Evolutionary conservation across 805 yeast genomes (phyloP), one percentile per base, ranked within the genome.

Genomic region (Metschnikowia matae): DNA sequence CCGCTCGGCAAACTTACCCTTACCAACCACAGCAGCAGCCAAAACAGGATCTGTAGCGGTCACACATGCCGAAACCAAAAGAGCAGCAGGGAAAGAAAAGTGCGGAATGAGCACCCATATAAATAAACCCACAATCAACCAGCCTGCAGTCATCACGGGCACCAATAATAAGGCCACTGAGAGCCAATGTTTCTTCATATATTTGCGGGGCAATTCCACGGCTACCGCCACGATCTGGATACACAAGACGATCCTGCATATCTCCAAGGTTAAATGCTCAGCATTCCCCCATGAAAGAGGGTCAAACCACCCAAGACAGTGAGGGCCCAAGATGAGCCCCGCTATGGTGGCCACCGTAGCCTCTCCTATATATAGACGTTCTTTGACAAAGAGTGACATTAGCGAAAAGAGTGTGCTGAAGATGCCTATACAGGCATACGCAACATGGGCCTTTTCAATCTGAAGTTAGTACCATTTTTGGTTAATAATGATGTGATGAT

Each of bases 31-130:
- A 2, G 97, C 96, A 15, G 96, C 94, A 2, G 97, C 96, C 62
- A 90, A 75, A 39, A 90, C 94, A 6, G 97, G 97, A 69, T 90
- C 97, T 0, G 97, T 91, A 2, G 97, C 97, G 0, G 97, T 91
- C 42, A 90, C 83, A 65, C 96, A 89, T 1, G 96, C 96, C 32
- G 91, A 80, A 1, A 90, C 82, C 44, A 85, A 75, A 34, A 90
- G 75, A 2, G 89, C 84, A 45, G 83, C 87, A 18, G 87, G 66
- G 71, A 90, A 89, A 49, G 79, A 71, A 51, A 90, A 73, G 7
- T 83, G 80, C 1, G 94, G 92, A 34, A 91, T 83, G 31, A 91
- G 69, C 21, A 78, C 75, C 87, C 90, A 91, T 38, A 89, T 78
- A 59, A 89, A 88, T 2, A 85, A 74, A 0, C 96, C 92, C 26